phyloP scores from a whole-genome alignment of 345 rosid species.

The Eucalyptus viminalis region DNA sequence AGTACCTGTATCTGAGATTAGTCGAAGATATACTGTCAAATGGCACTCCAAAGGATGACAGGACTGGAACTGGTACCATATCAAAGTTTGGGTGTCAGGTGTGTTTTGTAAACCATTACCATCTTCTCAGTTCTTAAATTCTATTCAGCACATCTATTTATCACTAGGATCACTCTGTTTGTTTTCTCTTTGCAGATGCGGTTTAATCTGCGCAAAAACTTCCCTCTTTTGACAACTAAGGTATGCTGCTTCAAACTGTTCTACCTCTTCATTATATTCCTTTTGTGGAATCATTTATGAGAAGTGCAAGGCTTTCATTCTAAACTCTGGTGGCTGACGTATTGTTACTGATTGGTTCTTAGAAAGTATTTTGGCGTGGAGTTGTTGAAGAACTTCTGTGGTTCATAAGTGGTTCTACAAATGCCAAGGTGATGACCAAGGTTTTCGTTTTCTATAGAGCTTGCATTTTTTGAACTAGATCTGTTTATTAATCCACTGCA shows the following conservation, averaged over 20 bases:
- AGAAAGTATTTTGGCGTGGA: conserved; percentile 99
- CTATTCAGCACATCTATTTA: background rate
- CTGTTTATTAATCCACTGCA: background rate
- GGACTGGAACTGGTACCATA: conserved; percentile 81
- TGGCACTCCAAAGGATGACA: conserved; percentile 59
- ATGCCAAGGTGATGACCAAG: conserved; percentile 54
- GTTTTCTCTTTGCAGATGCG: conserved; percentile 38
- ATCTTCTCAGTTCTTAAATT: background rate
- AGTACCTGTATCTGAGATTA: conserved; percentile 55
- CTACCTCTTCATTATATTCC: background rate
- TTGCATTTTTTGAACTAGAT: background rate
- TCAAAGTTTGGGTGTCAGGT: conserved; percentile 95
- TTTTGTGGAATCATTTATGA: background rate
- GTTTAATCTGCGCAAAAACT: conserved; percentile 70
- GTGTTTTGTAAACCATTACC: background rate
- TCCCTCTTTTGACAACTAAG: conserved; percentile 88
- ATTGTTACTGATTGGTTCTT: conserved; percentile 9
- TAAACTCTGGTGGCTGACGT: background rate
- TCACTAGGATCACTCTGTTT: background rate
- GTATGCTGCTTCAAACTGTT: conserved; percentile 5
- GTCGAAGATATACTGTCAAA: conserved; percentile 49
- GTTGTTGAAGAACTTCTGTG: conserved; percentile 97
- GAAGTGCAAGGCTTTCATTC: background rate
- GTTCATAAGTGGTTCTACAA: conserved; percentile 97
- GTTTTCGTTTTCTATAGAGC: background rate